Percentiles rank a stretch among this genome's conserved stretches.
These are phyloP conservation scores for Gymnopus androsaceus DNA, from an alignment of 1,284 basidiomycete species.

Conservation along the genomic window DNA sequence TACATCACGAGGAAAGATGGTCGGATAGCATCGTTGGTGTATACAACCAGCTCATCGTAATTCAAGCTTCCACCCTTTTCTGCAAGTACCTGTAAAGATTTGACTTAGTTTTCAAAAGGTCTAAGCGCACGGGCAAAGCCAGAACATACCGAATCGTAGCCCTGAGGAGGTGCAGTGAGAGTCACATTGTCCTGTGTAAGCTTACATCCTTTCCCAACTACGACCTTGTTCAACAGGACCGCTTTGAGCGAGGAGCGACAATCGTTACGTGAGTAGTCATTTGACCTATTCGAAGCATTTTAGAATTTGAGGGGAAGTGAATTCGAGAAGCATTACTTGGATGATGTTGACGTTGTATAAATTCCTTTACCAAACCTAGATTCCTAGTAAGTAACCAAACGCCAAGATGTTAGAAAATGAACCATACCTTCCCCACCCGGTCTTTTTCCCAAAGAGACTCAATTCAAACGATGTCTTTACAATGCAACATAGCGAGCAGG, in stretches of 20 bases:
- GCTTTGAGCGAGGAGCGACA: conserved; percentile 54
- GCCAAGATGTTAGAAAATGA: too few relatives aligned
- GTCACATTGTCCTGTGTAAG: conserved; percentile 54
- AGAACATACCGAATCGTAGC: conserved; percentile 58
- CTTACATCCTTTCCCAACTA: conserved; percentile 68
- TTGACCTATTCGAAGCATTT: conserved; percentile 43
- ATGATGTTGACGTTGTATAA: conserved; percentile 61
- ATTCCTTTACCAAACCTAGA: conserved; percentile 64
- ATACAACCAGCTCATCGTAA: too few relatives aligned
- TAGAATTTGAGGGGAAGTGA: too few relatives aligned
- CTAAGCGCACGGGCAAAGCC: too few relatives aligned
- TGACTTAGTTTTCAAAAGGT: too few relatives aligned
- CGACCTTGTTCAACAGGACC: conserved; percentile 66
- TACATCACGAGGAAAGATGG: too few relatives aligned
- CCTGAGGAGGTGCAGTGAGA: conserved; percentile 54
- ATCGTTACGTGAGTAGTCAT: conserved; percentile 63
- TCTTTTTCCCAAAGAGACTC: conserved; percentile 61
- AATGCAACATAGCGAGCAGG: conserved; percentile 61
- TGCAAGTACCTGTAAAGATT: too few relatives aligned
- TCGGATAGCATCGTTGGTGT: too few relatives aligned
- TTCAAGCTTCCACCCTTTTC: too few relatives aligned
- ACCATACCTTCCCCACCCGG: conserved; percentile 66
- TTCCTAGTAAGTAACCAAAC: too few relatives aligned
- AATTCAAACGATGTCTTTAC: conserved; percentile 62
- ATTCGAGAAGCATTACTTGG: conserved; percentile 42